Conservation (phyloP, 2,329 filamentous ascomycete genomes). For the Xylariaceae sp. region DNA sequence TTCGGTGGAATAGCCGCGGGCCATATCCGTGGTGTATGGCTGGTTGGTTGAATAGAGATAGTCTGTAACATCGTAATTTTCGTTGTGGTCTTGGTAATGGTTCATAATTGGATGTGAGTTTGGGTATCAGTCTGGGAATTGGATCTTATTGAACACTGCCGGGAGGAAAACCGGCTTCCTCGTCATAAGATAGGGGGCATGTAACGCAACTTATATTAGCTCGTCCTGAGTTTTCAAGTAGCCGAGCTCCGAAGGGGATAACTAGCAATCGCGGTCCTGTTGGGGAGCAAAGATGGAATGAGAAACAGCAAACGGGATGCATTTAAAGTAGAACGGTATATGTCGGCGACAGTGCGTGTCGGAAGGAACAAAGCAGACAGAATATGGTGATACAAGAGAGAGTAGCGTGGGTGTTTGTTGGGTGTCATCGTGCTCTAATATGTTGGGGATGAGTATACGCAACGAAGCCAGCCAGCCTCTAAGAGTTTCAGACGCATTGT, state of each 20-base stretch:
- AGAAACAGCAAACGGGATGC: conserved; percentile 4
- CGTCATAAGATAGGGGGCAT: conserved; percentile 1
- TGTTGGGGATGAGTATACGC: conserved; percentile 2
- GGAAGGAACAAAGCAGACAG: conserved; percentile 1
- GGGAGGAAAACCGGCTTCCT: conserved; percentile 3
- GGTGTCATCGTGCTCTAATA: conserved; percentile 1
- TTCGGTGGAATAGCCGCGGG: conserved; percentile 17
- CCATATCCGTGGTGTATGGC: conserved; percentile 19
- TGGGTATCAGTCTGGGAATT: no score
- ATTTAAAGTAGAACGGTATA: not conserved
- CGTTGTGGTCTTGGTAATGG: not conserved
- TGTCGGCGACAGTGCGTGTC: not conserved
- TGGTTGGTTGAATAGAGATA: conserved; percentile 6
- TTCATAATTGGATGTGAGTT: conserved; percentile 3
- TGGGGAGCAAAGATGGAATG: not conserved
- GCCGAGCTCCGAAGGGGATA: not conserved
- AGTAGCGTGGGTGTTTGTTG: conserved; percentile 2
- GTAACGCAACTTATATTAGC: conserved; percentile 1
- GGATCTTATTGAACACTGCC: conserved; percentile 9
- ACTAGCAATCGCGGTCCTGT: not conserved
- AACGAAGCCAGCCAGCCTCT: conserved; percentile 1
- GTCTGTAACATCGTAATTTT: not conserved
- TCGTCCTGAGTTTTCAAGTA: not conserved
- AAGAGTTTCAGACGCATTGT: no score
- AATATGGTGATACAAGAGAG: conserved; percentile 7